These are phyloP conservation scores for Wallemia ichthyophaga DNA, from an alignment of 1,284 basidiomycete species.

Conservation along the genomic window DNA sequence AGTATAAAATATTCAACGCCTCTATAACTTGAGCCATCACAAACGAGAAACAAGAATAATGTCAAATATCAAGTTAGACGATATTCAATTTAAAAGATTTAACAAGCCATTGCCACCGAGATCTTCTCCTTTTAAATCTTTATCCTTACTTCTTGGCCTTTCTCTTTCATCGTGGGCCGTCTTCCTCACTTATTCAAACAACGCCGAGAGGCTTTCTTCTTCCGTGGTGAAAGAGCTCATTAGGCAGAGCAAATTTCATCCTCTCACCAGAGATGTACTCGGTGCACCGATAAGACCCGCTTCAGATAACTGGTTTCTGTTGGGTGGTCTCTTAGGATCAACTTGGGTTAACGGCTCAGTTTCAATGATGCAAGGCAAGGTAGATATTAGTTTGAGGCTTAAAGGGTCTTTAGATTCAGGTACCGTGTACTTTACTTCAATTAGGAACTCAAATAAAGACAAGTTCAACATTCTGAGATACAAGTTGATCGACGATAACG, in stretches of 20 bases:
- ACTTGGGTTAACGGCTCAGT: not conserved
- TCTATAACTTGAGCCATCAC: conserved; percentile 12
- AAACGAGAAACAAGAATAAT: not conserved
- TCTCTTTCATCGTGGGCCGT: not conserved
- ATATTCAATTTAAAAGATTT: not conserved
- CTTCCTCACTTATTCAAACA: not conserved
- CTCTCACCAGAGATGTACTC: not conserved
- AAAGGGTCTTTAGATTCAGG: not conserved
- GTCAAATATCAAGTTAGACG: not conserved
- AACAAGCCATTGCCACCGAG: not conserved
- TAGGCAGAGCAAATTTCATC: not conserved
- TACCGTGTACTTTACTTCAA: not conserved
- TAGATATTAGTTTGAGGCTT: not conserved
- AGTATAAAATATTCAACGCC: conserved; percentile 22
- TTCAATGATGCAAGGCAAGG: not conserved
- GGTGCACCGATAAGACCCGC: not conserved
- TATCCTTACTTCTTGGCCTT: not conserved
- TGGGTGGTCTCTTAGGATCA: not conserved
- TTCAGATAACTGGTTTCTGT: not conserved
- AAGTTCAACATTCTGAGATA: not conserved
- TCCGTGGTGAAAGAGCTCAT: not conserved
- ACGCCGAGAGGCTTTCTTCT: not conserved
- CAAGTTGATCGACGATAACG: not conserved
- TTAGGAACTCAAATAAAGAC: not conserved
- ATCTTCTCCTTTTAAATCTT: not conserved